Evolutionary conservation across 1,284 basidiomycete species (phyloP), one percentile per base, ranked within the genome.

Genomic region (Hymenochaete sp.): DNA sequence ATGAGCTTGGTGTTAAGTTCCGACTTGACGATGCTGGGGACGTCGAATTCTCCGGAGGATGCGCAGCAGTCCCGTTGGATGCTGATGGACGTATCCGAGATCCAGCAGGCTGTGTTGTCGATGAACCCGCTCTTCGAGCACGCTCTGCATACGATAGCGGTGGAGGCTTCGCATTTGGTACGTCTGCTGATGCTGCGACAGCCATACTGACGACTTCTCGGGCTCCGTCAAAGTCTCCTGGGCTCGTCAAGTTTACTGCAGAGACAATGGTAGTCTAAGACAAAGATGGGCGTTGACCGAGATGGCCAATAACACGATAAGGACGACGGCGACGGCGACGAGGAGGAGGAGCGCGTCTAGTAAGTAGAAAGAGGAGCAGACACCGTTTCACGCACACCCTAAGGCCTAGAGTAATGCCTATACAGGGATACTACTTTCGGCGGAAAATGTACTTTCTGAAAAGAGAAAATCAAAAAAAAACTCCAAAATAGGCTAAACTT

Each of bases 61-160:
- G 32, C 13, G 32, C 14, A 6, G 32, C 13, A 6, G 13, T n/a
- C 13, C 21, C 32, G 18, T 42, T 53, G 37, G 28, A 52, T 13
- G 55, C 47, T 22, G 53, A 32, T 47, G 39, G 44, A 47, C 37
- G 56, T 29, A 16, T 18, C 21, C 14, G 48, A 31, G 48, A 28
- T 14, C 40, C 19, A 37, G 47, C 1, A 16, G 14, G 14, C 33
- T 36, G 45, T 33, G 45, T 45, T 42, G 37, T 42, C 29, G 49
- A 11, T 54, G 47, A 45, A 27, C 55, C 55, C 38, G 57, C 66
- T 51, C 64, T 75, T 65, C 71, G 80, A 45, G 74, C 77, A 50
- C 71, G 70, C 51, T 80, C 73, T 16, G 77, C 78, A 54, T 80
- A 80, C 22, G 77, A 78, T 42, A 75, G 63, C 45, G 59, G 59